Evolutionary conservation across 495 filamentous ascomycete genomes (phyloP).

Genomic region (Trichoderma orchidacearum): DNA sequence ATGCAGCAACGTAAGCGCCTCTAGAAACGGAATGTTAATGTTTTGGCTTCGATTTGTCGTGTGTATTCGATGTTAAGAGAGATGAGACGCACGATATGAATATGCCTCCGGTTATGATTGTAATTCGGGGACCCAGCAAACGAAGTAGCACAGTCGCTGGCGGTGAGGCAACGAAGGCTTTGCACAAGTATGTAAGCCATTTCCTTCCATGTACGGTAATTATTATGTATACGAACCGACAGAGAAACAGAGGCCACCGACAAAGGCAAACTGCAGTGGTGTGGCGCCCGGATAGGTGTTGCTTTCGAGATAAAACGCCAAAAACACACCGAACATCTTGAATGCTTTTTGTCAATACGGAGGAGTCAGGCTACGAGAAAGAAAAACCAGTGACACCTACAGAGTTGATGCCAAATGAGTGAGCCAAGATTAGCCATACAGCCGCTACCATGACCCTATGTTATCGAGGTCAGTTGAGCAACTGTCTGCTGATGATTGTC

Average conservation of each 20-base stretch:
- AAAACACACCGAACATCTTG: slow-evolving; percentile 36
- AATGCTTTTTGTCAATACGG: background rate
- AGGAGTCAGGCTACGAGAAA: too few species aligned
- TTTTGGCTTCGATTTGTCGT: too few species aligned
- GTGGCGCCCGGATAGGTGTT: slow-evolving; percentile 43
- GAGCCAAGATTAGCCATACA: slow-evolving; percentile 35
- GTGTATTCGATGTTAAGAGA: background rate
- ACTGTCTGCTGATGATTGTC: background rate
- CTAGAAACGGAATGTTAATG: too few species aligned
- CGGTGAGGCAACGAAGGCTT: slow-evolving; percentile 47
- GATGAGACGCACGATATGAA: slow-evolving; percentile 22
- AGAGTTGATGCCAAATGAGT: slow-evolving; percentile 47
- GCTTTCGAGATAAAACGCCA: slow-evolving; percentile 43
- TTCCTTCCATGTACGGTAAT: background rate
- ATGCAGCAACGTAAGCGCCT: slow-evolving; percentile 38
- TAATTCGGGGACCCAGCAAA: slow-evolving; percentile 30
- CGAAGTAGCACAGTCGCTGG: slow-evolving; percentile 37
- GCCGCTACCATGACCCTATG: slow-evolving; percentile 44
- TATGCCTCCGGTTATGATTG: slow-evolving; percentile 40
- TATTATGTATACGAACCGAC: background rate
- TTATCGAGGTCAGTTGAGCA: too few species aligned
- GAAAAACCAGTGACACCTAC: background rate
- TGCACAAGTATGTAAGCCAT: slow-evolving; percentile 7
- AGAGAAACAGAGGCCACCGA: slow-evolving; percentile 49
- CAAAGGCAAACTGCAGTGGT: slow-evolving; percentile 47